A percentile compares a stretch with the other conserved stretches of the same genome.
These are phyloP conservation scores for Phytophthora podocarpi DNA, from an alignment of 352 stramenopile species.

Conservation along the genomic window DNA sequence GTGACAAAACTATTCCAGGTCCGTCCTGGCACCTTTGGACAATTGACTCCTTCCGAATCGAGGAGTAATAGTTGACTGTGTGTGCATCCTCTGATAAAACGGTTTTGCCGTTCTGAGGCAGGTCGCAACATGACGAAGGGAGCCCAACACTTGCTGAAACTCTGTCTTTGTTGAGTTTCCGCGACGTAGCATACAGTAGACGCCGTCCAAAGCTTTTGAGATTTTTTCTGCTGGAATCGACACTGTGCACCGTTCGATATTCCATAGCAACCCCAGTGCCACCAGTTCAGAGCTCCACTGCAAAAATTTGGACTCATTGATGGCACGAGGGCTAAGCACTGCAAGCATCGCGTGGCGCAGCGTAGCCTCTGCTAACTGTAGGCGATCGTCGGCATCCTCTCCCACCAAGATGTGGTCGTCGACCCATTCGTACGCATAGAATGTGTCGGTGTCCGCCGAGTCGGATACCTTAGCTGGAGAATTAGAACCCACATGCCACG, in stretches of 20 bases:
- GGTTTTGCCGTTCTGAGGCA: neutral
- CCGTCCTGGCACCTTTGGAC: neutral
- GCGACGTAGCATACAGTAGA: neutral
- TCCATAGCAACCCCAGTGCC: slow-evolving; percentile 11
- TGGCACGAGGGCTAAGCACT: slow-evolving; percentile 7
- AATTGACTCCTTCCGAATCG: neutral
- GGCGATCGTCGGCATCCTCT: neutral
- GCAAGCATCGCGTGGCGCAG: slow-evolving; percentile 21
- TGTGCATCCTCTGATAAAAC: neutral
- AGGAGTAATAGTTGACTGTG: neutral
- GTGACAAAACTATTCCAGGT: neutral
- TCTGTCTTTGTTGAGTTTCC: neutral
- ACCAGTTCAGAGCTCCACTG: neutral
- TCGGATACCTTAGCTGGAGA: slow-evolving; percentile 5
- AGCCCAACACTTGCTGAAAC: neutral
- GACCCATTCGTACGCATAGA: slow-evolving; percentile 39
- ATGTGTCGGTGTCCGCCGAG: slow-evolving; percentile 3
- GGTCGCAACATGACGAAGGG: neutral
- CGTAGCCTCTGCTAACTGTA: slow-evolving; percentile 3
- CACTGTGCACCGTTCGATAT: neutral
- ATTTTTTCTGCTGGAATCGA: neutral
- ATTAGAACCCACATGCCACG: slow-evolving; percentile 8
- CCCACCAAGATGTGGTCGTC: slow-evolving; percentile 39
- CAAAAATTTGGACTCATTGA: slow-evolving; percentile 36
- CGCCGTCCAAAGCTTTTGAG: neutral